Conservation (phyloP, 2,329 filamentous ascomycete genomes). For the Fusarium sp. region DNA sequence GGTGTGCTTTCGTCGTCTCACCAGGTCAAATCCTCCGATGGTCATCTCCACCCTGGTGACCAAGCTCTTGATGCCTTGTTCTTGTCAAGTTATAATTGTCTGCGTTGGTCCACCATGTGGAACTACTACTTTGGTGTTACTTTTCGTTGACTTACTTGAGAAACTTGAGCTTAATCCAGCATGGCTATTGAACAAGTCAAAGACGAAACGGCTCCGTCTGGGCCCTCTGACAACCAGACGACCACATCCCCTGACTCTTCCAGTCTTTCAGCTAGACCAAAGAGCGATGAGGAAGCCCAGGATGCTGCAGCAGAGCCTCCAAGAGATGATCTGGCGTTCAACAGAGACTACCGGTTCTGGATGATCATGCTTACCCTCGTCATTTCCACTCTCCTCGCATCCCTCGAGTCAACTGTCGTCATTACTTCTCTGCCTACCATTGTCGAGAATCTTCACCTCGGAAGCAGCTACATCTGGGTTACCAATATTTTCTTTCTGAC, state of each 20-base stretch:
- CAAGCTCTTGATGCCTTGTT: not conserved
- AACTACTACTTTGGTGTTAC: not conserved
- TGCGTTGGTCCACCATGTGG: not conserved
- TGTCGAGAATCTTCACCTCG: slow-evolving; percentile 36
- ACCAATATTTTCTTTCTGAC: slow-evolving; percentile 45
- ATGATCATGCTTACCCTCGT: slow-evolving; percentile 42
- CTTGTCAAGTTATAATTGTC: not conserved
- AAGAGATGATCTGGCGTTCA: slow-evolving; percentile 11
- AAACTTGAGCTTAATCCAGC: not conserved
- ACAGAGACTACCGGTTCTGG: slow-evolving; percentile 43
- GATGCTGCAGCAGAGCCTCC: not conserved
- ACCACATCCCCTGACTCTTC: not conserved
- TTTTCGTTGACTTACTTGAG: not conserved
- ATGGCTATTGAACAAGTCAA: slow-evolving; percentile 1
- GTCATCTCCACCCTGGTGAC: not conserved
- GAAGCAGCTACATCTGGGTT: slow-evolving; percentile 46
- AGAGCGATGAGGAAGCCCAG: not conserved
- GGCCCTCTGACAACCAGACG: not conserved
- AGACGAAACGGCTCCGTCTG: not conserved
- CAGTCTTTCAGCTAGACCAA: not conserved
- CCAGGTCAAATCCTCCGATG: not conserved
- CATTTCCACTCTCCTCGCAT: slow-evolving; percentile 36
- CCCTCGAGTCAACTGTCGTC: slow-evolving; percentile 42
- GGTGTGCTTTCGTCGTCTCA: not conserved
- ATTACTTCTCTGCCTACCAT: slow-evolving; percentile 45